A percentile compares a stretch with the other conserved stretches of the same genome.
Evolutionary conservation across 805 yeast genomes (phyloP).

Genomic region (Kluyveromyces siamensis): DNA sequence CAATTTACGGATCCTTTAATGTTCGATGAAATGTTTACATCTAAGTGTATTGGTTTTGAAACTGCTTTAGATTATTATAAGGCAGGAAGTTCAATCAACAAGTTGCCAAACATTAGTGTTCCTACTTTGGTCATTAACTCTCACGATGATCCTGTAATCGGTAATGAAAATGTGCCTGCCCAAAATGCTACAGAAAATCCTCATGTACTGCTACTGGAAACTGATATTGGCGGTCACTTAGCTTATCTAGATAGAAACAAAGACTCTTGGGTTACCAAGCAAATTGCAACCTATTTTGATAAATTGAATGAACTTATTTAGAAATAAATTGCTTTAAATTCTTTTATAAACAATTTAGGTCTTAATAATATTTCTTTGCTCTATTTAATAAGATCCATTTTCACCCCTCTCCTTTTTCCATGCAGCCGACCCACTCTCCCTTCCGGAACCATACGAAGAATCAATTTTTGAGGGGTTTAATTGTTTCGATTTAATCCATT

Average conservation of each 20-base stretch:
- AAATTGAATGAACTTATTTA: conserved; percentile 19
- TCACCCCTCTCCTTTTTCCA: conserved; percentile 84
- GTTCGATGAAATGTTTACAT: conserved; percentile 56
- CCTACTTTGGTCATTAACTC: conserved; percentile 57
- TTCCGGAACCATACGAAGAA: conserved; percentile 19
- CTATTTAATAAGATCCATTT: conserved; percentile 35
- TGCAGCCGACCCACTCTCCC: conserved; percentile 67
- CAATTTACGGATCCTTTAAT: conserved; percentile 37
- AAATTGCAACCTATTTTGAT: conserved; percentile 33
- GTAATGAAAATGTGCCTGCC: conserved; percentile 41
- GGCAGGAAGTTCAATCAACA: conserved; percentile 52
- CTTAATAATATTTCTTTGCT: background rate
- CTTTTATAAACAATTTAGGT: conserved; percentile 1
- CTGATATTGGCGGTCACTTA: conserved; percentile 67
- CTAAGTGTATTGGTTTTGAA: conserved; percentile 53
- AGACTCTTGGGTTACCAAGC: conserved; percentile 40
- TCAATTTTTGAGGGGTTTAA: conserved; percentile 4
- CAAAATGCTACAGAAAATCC: conserved; percentile 47
- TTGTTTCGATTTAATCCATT: conserved; percentile 13
- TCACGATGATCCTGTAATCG: conserved; percentile 55
- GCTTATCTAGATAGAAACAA: conserved; percentile 39
- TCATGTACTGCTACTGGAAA: conserved; percentile 44
- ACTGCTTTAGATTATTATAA: conserved; percentile 55
- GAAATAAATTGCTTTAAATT: conserved; percentile 1
- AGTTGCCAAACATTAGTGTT: conserved; percentile 46